Conservation (phyloP, 441 rosid species). For the Erodium moschatum region DNA sequence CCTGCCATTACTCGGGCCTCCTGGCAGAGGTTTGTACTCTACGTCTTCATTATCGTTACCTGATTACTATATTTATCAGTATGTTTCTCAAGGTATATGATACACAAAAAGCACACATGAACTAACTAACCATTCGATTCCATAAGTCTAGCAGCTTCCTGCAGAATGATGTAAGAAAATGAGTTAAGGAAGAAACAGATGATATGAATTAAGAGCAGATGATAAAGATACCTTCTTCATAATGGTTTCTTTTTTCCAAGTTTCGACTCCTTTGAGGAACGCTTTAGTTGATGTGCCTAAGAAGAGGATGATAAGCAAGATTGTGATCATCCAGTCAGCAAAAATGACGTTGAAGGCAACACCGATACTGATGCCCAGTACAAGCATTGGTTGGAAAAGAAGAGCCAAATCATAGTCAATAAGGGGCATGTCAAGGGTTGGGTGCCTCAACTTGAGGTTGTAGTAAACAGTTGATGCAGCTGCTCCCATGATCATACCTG, state of each 20-base stretch:
- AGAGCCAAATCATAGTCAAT: slow-evolving; percentile 62
- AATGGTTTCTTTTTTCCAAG: slow-evolving; percentile 62
- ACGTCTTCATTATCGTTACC: slow-evolving; percentile 30
- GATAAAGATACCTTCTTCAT: slow-evolving; percentile 33
- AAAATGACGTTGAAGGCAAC: slow-evolving; percentile 57
- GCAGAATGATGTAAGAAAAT: background rate
- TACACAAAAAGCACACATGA: background rate
- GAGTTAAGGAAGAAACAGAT: background rate
- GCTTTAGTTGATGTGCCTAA: slow-evolving; percentile 58
- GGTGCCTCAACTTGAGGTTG: slow-evolving; percentile 55
- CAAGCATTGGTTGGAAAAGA: slow-evolving; percentile 63
- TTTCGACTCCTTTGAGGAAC: slow-evolving; percentile 55
- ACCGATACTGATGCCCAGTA: slow-evolving; percentile 65
- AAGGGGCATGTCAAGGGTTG: slow-evolving; percentile 58
- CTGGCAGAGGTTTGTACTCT: slow-evolving; percentile 45
- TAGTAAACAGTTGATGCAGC: slow-evolving; percentile 54
- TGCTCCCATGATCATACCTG: slow-evolving; percentile 77
- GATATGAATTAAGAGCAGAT: background rate
- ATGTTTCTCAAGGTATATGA: background rate
- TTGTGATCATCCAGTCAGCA: slow-evolving; percentile 66
- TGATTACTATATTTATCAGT: slow-evolving; percentile 5
- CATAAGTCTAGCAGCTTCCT: slow-evolving; percentile 17
- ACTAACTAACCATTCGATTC: slow-evolving; percentile 18
- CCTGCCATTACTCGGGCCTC: slow-evolving; percentile 29
- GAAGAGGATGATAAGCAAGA: slow-evolving; percentile 56